A percentile compares a stretch with the other conserved stretches of the same genome.
Conservation (phyloP, 176 grass and related monocot genomes). For the Coix lacrymajobi region DNA sequence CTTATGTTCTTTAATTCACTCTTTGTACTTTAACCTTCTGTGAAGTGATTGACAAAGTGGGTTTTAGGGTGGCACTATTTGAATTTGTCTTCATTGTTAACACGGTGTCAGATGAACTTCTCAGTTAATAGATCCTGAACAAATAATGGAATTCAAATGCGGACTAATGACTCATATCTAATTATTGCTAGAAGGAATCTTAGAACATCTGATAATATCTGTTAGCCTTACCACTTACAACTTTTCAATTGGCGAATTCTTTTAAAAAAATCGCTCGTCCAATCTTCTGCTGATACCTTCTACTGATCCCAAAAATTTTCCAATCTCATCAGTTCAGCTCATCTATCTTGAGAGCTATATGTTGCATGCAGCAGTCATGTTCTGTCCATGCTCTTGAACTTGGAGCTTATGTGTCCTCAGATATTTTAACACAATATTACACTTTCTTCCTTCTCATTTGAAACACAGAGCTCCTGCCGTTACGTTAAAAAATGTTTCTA, state of each 20-base stretch:
- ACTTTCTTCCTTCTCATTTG: not conserved
- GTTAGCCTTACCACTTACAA: not conserved
- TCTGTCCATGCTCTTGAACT: conserved; percentile 9
- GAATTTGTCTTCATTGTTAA: not conserved
- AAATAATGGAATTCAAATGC: not conserved
- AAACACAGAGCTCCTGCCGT: not conserved
- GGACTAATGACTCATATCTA: not conserved
- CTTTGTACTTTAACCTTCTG: not conserved
- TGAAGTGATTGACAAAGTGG: not conserved
- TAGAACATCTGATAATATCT: not conserved
- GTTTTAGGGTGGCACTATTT: conserved; percentile 2
- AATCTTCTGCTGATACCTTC: not conserved
- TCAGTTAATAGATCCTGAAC: not conserved
- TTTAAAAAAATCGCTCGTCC: not conserved
- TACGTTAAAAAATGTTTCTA: not conserved
- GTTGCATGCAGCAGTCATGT: not conserved
- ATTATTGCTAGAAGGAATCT: not conserved
- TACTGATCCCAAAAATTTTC: not conserved
- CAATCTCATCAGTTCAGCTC: not conserved
- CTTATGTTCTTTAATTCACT: not conserved
- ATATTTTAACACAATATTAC: not conserved
- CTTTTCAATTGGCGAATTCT: not conserved
- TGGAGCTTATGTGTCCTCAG: conserved; percentile 5
- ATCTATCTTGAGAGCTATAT: conserved; percentile 9
- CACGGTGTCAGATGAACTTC: not conserved